Percentiles rank a stretch among this genome's conserved stretches.
Evolutionary conservation across 176 grass and related monocot genomes (phyloP).

Genomic region (Cenchrus purpureus): DNA sequence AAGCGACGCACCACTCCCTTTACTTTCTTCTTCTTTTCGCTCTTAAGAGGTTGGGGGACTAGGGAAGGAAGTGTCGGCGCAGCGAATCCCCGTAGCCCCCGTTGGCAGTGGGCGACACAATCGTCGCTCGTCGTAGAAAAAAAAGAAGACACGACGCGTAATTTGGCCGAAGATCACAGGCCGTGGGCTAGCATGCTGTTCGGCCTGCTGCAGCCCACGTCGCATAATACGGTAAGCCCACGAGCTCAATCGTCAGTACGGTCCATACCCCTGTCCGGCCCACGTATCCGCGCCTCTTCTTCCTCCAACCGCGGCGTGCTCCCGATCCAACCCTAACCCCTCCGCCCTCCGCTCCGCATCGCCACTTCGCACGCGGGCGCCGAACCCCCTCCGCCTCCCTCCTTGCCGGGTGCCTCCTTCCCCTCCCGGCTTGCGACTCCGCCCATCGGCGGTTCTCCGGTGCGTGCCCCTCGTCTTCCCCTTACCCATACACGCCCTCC

Average conservation of each 20-base stretch:
- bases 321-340: constrained; percentile 59
- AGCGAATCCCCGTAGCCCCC: not conserved
- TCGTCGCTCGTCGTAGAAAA: not conserved
- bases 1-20: too few species aligned
- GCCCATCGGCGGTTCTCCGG: constrained; percentile 1
- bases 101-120: not conserved
- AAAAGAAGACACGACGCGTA: not conserved
- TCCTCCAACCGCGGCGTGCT: not conserved
- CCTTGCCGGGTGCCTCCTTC: constrained; percentile 14
- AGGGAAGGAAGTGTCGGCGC: too few species aligned
- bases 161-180: not conserved
- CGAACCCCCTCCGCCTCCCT: constrained; percentile 5
- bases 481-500: not conserved
- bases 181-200: not conserved
- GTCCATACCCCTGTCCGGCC: not conserved
- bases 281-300: not conserved
- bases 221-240: not conserved
- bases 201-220: not conserved
- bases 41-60: too few species aligned
- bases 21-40: too few species aligned
- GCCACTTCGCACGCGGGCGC: constrained; percentile 5
- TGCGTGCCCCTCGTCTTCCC: not conserved
- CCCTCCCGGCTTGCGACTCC: not conserved
- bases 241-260: not conserved
- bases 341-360: not conserved